These are phyloP conservation scores for Gonapodya prolifera DNA, from an alignment of 192 early-diverging fungal species.

Conservation along the genomic window DNA sequence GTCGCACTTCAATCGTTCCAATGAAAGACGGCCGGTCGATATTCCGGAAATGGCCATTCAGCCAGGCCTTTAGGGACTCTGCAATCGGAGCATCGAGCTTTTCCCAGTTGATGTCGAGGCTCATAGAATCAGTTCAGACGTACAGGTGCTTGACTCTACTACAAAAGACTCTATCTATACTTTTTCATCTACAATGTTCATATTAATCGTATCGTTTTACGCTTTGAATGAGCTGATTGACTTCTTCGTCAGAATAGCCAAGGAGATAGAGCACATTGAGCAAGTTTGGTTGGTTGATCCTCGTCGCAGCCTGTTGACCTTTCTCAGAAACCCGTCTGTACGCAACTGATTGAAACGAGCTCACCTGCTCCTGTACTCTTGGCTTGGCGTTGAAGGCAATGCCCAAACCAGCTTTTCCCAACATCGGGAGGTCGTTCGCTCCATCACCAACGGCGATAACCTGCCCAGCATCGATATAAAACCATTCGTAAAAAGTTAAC, in stretches of 20 bases:
- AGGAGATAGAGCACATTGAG: constrained; percentile 78
- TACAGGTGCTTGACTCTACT: not conserved
- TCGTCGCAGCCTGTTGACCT: constrained; percentile 60
- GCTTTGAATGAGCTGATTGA: not conserved
- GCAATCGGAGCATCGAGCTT: constrained; percentile 31
- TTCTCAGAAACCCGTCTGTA: not conserved
- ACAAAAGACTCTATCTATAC: not conserved
- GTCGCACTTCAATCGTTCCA: constrained; percentile 26
- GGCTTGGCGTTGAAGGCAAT: constrained; percentile 99
- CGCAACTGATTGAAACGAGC: constrained; percentile 1
- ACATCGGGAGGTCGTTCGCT: constrained; percentile 94
- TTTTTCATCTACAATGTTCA: not conserved
- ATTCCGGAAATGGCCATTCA: constrained; percentile 33
- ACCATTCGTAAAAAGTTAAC: too few species aligned
- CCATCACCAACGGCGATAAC: constrained; percentile 97
- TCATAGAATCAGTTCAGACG: constrained; percentile 13
- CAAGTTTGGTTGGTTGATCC: constrained; percentile 91
- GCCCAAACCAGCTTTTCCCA: constrained; percentile 82
- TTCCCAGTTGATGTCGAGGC: constrained; percentile 34
- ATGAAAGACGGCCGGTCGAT: constrained; percentile 38
- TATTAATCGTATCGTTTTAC: not conserved
- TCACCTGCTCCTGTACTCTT: constrained; percentile 75
- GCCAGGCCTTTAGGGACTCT: constrained; percentile 21
- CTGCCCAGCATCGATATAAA: constrained; percentile 8
- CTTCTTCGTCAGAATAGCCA: constrained; percentile 71